Evolutionary conservation across 73 alveolate genomes (phyloP).

Genomic region (Urostyla sp.): DNA sequence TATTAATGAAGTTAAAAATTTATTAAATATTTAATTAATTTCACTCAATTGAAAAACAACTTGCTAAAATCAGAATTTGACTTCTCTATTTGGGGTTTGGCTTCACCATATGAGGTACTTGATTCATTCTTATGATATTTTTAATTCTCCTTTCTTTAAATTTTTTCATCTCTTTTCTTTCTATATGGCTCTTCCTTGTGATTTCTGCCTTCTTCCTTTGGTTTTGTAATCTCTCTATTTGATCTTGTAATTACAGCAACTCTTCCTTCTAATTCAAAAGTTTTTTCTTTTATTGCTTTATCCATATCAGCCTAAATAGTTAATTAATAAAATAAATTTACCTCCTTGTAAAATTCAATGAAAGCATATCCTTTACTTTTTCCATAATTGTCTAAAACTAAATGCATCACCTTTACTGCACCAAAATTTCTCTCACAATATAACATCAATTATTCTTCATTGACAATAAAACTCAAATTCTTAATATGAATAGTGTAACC

Average conservation of each 20-base stretch:
- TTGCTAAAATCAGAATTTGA: too few species aligned
- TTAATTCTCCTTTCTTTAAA: background rate
- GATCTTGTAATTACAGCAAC: constrained; percentile 75
- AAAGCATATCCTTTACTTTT: constrained; percentile 85
- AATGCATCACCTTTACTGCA: constrained; percentile 67
- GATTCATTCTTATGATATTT: too few species aligned
- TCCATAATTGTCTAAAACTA: constrained; percentile 76
- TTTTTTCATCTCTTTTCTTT: constrained; percentile 39
- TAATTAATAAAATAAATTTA: too few species aligned
- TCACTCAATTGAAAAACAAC: too few species aligned
- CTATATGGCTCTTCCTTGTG: constrained; percentile 9
- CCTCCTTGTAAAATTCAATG: constrained; percentile 77
- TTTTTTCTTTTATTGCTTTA: constrained; percentile 75
- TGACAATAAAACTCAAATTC: constrained; percentile 58
- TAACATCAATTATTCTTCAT: constrained; percentile 72
- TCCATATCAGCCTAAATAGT: too few species aligned
- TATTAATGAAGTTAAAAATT: too few species aligned
- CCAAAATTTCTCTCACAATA: constrained; percentile 73
- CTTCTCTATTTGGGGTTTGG: too few species aligned
- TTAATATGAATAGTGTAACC: constrained; percentile 41
- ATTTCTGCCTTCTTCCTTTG: constrained; percentile 47
- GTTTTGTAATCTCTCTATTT: constrained; percentile 77
- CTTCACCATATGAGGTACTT: too few species aligned
- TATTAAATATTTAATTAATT: too few species aligned
- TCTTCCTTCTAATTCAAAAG: constrained; percentile 71